phyloP scores from a whole-genome alignment of 1,284 basidiomycete species.

The Sanguinoderma infundibulare region DNA sequence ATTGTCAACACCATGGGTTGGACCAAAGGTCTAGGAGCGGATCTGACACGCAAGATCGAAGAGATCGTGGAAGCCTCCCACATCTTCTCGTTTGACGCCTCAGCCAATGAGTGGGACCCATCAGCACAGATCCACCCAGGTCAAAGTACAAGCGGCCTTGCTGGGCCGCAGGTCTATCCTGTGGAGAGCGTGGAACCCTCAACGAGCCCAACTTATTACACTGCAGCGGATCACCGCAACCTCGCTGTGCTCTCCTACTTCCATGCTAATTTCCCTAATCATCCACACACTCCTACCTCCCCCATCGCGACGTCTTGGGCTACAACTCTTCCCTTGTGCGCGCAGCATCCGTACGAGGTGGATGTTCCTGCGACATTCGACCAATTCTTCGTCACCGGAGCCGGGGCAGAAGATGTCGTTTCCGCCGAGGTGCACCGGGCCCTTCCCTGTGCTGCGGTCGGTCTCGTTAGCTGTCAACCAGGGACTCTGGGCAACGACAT shows the following conservation, averaged over 20 bases:
- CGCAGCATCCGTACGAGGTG: slow-evolving; percentile 71
- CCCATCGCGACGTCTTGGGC: slow-evolving; percentile 63
- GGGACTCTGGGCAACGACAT: slow-evolving; percentile 40
- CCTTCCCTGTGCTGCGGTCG: slow-evolving; percentile 85
- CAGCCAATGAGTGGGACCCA: slow-evolving; percentile 21
- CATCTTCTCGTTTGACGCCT: slow-evolving; percentile 59
- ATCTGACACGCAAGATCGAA: slow-evolving; percentile 77
- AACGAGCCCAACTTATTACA: slow-evolving; percentile 50
- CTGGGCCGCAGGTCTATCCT: slow-evolving; percentile 4
- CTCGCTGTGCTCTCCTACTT: slow-evolving; percentile 85
- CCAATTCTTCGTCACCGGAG: slow-evolving; percentile 65
- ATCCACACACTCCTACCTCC: slow-evolving; percentile 28
- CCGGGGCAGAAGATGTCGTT: slow-evolving; percentile 78
- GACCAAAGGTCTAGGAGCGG: slow-evolving; percentile 92
- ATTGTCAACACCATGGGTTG: slow-evolving; percentile 98
- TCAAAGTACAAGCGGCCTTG: background rate
- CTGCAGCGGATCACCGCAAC: slow-evolving; percentile 76
- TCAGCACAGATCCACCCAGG: background rate
- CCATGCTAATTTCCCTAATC: slow-evolving; percentile 58
- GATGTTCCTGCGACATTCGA: slow-evolving; percentile 59
- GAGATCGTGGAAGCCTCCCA: slow-evolving; percentile 66
- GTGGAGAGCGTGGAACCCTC: slow-evolving; percentile 44
- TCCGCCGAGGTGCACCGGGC: slow-evolving; percentile 69
- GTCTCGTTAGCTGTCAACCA: slow-evolving; percentile 58
- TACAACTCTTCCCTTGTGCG: slow-evolving; percentile 70